These are phyloP conservation scores for Microdochium bolleyi DNA, from an alignment of 2,329 filamentous ascomycete genomes.

Conservation along the genomic window DNA sequence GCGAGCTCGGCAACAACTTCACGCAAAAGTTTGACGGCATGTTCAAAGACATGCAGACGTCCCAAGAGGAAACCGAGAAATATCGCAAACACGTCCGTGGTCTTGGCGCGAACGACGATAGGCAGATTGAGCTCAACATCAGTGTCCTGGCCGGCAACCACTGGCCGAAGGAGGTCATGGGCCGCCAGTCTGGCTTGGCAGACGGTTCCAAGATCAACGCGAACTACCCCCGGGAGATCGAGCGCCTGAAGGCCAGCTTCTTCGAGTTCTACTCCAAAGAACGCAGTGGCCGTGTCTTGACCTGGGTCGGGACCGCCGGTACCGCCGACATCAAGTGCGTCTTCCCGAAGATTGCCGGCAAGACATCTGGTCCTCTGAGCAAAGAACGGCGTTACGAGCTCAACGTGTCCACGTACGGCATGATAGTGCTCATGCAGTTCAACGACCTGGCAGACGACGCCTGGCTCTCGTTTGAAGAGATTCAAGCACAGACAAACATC, in stretches of 20 bases:
- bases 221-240: conserved; percentile 68
- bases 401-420: conserved; percentile 85
- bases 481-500: conserved; percentile 76
- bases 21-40: conserved; percentile 91
- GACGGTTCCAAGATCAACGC: conserved; percentile 41
- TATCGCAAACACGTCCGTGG: conserved; percentile 62
- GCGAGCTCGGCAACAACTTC: conserved; percentile 90
- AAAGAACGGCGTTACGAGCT: conserved; percentile 76
- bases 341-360: conserved; percentile 65
- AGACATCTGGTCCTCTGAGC: conserved; percentile 51
- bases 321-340: conserved; percentile 79
- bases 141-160: conserved; percentile 87
- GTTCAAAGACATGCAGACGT: conserved; percentile 93
- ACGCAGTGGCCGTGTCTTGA: conserved; percentile 80
- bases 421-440: conserved; percentile 85
- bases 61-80: conserved; percentile 68
- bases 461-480: conserved; percentile 61
- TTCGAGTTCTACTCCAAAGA: conserved; percentile 82
- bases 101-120: conserved; percentile 43
- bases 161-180: conserved; percentile 90
- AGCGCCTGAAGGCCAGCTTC: conserved; percentile 73
- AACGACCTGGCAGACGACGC: conserved; percentile 59
- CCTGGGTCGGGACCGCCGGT: conserved; percentile 67
- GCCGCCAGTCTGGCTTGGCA: conserved; percentile 43
- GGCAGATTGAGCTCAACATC: conserved; percentile 70